Evolutionary conservation across 2,329 filamentous ascomycete genomes (phyloP), one percentile per base, ranked within the genome.

Genomic region (Endoconidiophora polonica): DNA sequence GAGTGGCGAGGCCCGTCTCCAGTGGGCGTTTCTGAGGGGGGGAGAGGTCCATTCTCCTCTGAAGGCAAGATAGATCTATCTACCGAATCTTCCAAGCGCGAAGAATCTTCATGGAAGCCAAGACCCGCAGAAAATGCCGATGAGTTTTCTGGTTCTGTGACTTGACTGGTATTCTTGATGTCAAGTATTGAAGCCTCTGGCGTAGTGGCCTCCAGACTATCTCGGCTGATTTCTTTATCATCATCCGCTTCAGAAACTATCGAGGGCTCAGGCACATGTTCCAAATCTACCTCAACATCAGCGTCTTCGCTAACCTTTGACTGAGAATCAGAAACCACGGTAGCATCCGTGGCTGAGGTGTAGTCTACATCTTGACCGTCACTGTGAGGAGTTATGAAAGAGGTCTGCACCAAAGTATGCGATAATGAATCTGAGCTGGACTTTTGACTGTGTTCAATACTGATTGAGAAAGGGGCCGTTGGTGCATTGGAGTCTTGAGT

Each of bases 231-330:
- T 4, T 53, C 52, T 12, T 22, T 44, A 20, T 53, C 51, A 16
- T 53, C 52, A 39, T 53, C 52, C 18, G 52, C 52, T 20, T 53
- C 47, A 24, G 52, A 53, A 7, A 53, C 52, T 50, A 53, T 53
- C 16, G 52, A 53, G 18, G 48, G 47, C n/a, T 53, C 52, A 12
- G 52, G 48, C n/a, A 53, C 52, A 47, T 47, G 39, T 23, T 53
- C 52, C 9, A 47, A 12, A 12, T 53, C 51, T 24, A 23, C 23
- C 26, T 50, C 48, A 12, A n/a, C 12, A n/a, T 51, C 49, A 16
- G 23, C 33, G 9, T 44, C 43, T 33, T n/a, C 5, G 4, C 3
- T 10, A 29, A 36, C 18, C 3, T 20, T 42, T 22, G 41, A 24
- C 23, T 33, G n/a, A 5, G 33, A 40, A 16, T 6, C 23, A 10